Base-by-base conservation (phyloP, 2,329 filamentous ascomycete species). In the Cladorrhinum sp. region DNA sequence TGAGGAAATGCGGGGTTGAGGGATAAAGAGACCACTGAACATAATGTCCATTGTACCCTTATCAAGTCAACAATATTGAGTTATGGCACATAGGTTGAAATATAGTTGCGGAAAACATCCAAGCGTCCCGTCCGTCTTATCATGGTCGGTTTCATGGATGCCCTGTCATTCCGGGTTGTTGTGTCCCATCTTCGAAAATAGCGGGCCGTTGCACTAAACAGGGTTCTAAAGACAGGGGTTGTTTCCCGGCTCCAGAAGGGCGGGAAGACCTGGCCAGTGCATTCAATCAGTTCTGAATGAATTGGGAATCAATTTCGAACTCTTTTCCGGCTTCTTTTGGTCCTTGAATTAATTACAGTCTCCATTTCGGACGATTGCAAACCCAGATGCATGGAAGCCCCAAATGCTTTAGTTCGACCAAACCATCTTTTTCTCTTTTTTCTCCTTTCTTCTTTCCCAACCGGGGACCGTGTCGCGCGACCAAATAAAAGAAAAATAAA, bases 211-310 rank as follows among this genome's bases (percentile, higher is more conserved):
- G 46, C 18, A 36, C 33, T 36, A 36, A 36, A 36, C 33, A 10
- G 14, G 28, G 50, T 51, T 20, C 28, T 4, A 46, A 46, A 21
- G 18, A 55, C 53, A 56, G 30, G 39, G 20, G 28, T 9, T 50
- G 23, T 46, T 54, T 55, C 39, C 58, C 48, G 57, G 51, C 49
- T 52, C 57, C 49, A 59, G 64, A 56, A 42, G 39, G 54, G 39
- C 54, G 54, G 54, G 54, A 57, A 46, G 54, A 36, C 30, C 46
- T 55, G 53, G 53, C 23, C 53, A 33, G 53, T 28, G 53, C 36
- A 20, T 48, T n/a, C 2, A 24, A 28, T 21, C 53, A 23, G 23
- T 30, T 4, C 26, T 10, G 26, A 30, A 30, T 30, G 33, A 33
- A n/a, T 42, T 42, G 42, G n/a, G 42, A 21, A 21, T 46, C 3